Conservation (phyloP, 306 rosid species). For the Gastrolobium bilobum region DNA sequence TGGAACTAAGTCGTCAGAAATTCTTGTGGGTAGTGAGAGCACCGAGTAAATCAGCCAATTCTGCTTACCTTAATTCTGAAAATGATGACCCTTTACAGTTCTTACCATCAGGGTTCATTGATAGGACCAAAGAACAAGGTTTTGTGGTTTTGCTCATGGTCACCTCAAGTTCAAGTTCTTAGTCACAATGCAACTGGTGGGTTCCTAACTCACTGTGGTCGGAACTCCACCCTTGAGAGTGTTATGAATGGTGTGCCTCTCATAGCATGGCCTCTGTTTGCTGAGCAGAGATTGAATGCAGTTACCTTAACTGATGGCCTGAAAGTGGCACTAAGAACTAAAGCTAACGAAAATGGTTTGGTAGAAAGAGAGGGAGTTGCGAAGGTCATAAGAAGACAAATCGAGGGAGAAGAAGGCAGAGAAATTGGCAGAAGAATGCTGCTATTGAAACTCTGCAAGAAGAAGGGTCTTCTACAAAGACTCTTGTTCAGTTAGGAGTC, state of each 20-base stretch:
- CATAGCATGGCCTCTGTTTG: slow-evolving; percentile 44
- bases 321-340: slow-evolving; percentile 26
- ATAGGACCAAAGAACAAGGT: slow-evolving; percentile 48
- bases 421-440: slow-evolving; percentile 13
- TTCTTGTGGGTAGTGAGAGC: slow-evolving; percentile 49
- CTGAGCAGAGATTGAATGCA: slow-evolving; percentile 43
- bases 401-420: slow-evolving; percentile 21
- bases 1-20: slow-evolving; percentile 33
- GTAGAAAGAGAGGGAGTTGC: slow-evolving; percentile 32
- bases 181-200: slow-evolving; percentile 47
- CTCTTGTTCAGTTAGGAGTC: not conserved
- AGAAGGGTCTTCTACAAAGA: slow-evolving; percentile 19
- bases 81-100: slow-evolving; percentile 35
- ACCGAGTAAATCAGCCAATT: slow-evolving; percentile 29
- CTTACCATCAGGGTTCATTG: slow-evolving; percentile 48
- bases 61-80: slow-evolving; percentile 24
- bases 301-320: not conserved
- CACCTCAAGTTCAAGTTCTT: slow-evolving; percentile 50
- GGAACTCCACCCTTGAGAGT: slow-evolving; percentile 50
- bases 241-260: slow-evolving; percentile 31
- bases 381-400: not conserved
- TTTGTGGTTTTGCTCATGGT: slow-evolving; percentile 52
- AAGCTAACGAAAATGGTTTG: slow-evolving; percentile 8
- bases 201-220: slow-evolving; percentile 49
- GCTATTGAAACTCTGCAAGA: not conserved